phyloP scores from a whole-genome alignment of 2,329 filamentous ascomycete species.

The Dothiorella sarmentorum region DNA sequence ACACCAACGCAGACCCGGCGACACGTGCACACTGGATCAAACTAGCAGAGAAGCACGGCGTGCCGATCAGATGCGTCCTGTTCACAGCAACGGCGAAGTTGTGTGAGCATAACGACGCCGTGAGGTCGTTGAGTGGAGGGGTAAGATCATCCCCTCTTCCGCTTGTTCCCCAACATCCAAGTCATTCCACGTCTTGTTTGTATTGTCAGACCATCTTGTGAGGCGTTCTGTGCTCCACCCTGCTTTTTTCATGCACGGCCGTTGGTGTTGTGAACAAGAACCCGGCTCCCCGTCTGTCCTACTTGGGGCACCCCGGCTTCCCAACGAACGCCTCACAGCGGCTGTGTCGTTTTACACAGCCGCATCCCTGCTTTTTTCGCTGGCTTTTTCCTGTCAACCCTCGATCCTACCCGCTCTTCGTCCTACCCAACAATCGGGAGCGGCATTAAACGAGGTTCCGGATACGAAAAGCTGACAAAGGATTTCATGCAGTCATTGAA shows the following conservation, averaged over 20 bases:
- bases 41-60: slow-evolving; percentile 64
- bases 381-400: neutral
- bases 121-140: slow-evolving; percentile 61
- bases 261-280: neutral
- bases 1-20: slow-evolving; percentile 85
- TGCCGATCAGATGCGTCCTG: slow-evolving; percentile 81
- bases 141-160: slow-evolving; percentile 25
- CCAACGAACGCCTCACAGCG: neutral
- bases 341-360: neutral
- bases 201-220: slow-evolving; percentile 8
- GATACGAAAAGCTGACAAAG: neutral
- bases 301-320: neutral
- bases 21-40: slow-evolving; percentile 75
- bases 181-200: neutral
- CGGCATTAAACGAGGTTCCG: neutral
- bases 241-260: neutral
- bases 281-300: neutral
- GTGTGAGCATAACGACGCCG: slow-evolving; percentile 81
- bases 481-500: slow-evolving; percentile 59
- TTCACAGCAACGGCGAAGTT: slow-evolving; percentile 71
- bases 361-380: neutral
- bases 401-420: neutral
- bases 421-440: neutral
- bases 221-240: neutral
- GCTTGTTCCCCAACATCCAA: neutral